Percentiles rank a stretch among this genome's conserved stretches.
These are phyloP conservation scores for Porpolomopsis calyptriformis DNA, from an alignment of 768 basidiomycete genomes.

Conservation along the genomic window DNA sequence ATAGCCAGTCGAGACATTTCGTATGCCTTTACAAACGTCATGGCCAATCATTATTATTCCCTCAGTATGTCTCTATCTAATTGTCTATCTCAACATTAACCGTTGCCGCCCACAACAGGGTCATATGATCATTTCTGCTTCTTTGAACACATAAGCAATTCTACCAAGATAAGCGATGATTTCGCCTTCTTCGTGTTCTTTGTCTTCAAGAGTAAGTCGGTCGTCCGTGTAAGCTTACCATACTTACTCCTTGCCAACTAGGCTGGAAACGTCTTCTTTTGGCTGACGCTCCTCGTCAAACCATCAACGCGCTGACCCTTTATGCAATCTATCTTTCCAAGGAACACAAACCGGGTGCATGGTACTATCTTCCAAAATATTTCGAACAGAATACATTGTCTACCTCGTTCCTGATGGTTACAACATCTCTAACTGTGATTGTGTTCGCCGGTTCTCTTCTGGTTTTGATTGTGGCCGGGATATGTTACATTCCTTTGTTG, in stretches of 20 bases:
- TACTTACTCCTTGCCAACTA: slow-evolving; percentile 8
- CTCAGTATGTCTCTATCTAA: slow-evolving; percentile 51
- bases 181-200: slow-evolving; percentile 99
- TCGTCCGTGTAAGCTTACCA: background rate
- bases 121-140: slow-evolving; percentile 98
- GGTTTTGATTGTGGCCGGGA: slow-evolving; percentile 70
- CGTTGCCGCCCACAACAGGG: slow-evolving; percentile 34
- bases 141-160: slow-evolving; percentile 92
- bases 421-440: slow-evolving; percentile 83
- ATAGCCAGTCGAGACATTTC: slow-evolving; percentile 94
- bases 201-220: slow-evolving; percentile 83
- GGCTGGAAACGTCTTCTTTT: slow-evolving; percentile 43
- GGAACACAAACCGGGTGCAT: slow-evolving; percentile 32
- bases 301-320: slow-evolving; percentile 94
- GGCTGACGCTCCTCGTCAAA: slow-evolving; percentile 94
- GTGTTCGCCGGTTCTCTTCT: slow-evolving; percentile 80
- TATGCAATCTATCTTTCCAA: slow-evolving; percentile 77
- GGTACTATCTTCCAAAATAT: slow-evolving; percentile 70
- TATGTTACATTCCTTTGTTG: slow-evolving; percentile 89
- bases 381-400: slow-evolving; percentile 66
- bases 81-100: slow-evolving; percentile 5
- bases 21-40: slow-evolving; percentile 95
- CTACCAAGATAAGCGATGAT: slow-evolving; percentile 92
- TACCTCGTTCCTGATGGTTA: slow-evolving; percentile 75
- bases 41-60: slow-evolving; percentile 95